Conservation (phyloP, 371 early-diverging fungal species). For the Blakeslea trispora region DNA sequence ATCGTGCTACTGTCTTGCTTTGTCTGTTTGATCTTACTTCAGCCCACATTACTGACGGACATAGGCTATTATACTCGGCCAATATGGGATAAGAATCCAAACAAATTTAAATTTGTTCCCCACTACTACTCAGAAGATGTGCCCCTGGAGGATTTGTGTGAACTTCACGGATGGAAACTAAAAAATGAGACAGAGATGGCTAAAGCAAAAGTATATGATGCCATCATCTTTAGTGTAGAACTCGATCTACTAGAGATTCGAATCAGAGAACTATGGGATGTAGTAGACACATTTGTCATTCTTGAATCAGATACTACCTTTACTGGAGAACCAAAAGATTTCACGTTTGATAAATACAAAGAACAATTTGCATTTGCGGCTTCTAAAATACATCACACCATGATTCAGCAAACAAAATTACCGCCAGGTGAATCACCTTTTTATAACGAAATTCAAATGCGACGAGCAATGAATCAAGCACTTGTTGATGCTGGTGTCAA, state of each 20-base stretch:
- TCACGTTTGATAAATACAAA: conserved; percentile 38
- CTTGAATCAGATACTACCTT: conserved; percentile 40
- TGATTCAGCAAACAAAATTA: conserved; percentile 27
- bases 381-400: conserved; percentile 49
- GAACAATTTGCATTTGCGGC: conserved; percentile 52
- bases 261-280: conserved; percentile 35
- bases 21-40: conserved; percentile 4
- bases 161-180: conserved; percentile 33
- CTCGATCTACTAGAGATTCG: conserved; percentile 39
- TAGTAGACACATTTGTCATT: conserved; percentile 41
- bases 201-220: conserved; percentile 27
- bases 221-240: conserved; percentile 42
- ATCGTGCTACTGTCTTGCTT: not conserved
- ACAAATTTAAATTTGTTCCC: conserved; percentile 30
- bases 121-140: conserved; percentile 49
- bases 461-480: conserved; percentile 40
- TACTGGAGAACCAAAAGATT: conserved; percentile 27
- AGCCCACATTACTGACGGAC: conserved; percentile 22
- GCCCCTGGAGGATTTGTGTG: conserved; percentile 27
- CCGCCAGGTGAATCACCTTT: conserved; percentile 45
- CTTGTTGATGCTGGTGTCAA: conserved; percentile 32
- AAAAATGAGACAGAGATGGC: conserved; percentile 19
- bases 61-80: conserved; percentile 39
- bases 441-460: conserved; percentile 45
- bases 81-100: conserved; percentile 29